phyloP scores from a whole-genome alignment of 169 alveolate genomes.

The Eimeria praecox region DNA sequence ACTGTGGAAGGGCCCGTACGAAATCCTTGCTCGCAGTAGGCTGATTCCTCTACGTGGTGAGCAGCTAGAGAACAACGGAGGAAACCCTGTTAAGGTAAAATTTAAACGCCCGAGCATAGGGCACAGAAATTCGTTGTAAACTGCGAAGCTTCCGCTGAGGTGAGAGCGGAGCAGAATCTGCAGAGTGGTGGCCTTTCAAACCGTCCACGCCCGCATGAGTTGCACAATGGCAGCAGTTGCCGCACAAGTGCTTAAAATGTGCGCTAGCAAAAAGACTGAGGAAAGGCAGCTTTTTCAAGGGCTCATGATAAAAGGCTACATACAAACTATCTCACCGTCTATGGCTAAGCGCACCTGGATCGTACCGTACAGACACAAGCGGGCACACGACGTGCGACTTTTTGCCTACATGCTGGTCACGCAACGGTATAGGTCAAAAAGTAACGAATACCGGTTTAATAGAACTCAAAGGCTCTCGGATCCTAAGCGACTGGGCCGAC shows the following conservation, averaged over 20 bases:
- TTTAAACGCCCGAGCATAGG: background rate
- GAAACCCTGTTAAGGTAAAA: background rate
- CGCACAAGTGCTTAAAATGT: background rate
- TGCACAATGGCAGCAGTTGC: constrained; percentile 16
- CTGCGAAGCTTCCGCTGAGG: background rate
- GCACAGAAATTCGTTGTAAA: background rate
- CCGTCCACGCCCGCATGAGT: background rate
- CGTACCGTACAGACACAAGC: constrained; percentile 44
- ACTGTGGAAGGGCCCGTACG: background rate
- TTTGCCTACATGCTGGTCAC: background rate
- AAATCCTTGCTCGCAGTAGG: background rate
- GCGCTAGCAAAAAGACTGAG: background rate
- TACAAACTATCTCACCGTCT: background rate
- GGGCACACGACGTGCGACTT: background rate
- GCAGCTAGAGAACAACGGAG: background rate
- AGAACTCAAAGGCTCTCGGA: background rate
- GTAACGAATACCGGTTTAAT: background rate
- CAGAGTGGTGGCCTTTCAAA: background rate
- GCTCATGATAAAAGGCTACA: background rate
- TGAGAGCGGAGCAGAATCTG: background rate
- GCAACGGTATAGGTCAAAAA: background rate
- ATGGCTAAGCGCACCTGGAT: background rate
- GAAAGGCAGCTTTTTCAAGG: background rate
- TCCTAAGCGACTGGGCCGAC: background rate
- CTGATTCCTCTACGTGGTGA: background rate